Conservation (phyloP, 2,329 filamentous ascomycete genomes). For the Neurospora crassa region DNA sequence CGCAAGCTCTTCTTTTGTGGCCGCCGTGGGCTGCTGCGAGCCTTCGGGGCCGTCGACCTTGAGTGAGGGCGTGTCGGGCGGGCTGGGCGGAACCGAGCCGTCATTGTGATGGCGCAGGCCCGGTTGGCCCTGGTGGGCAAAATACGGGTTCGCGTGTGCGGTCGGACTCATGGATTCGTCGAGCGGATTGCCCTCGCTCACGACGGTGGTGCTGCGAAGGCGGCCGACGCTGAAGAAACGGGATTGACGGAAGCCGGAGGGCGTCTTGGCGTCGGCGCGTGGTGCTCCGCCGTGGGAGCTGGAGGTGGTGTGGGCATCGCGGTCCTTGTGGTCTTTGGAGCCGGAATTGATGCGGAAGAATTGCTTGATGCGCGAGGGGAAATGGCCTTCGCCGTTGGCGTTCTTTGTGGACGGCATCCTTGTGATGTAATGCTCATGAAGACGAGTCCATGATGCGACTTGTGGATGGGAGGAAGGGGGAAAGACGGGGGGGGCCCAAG, state of each 20-base stretch:
- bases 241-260: constrained; percentile 60
- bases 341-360: constrained; percentile 57
- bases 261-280: constrained; percentile 54
- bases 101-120: constrained; percentile 91
- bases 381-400: constrained; percentile 46
- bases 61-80: constrained; percentile 77
- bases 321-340: constrained; percentile 27
- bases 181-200: constrained; percentile 83
- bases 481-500: constrained; percentile 4
- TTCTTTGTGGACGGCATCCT: constrained; percentile 46
- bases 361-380: constrained; percentile 59
- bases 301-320: constrained; percentile 13
- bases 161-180: constrained; percentile 87
- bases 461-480: constrained; percentile 6
- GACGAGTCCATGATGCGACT: constrained; percentile 16
- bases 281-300: constrained; percentile 11
- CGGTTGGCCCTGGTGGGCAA: constrained; percentile 89
- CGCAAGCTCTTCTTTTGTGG: constrained; percentile 88
- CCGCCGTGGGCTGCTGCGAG: constrained; percentile 58
- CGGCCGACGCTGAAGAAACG: constrained; percentile 84
- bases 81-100: constrained; percentile 83
- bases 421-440: constrained; percentile 18
- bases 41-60: constrained; percentile 62
- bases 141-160: constrained; percentile 93
- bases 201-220: constrained; percentile 81